Conservation (phyloP, 2,329 filamentous ascomycete species). For the Fusarium domesticum region DNA sequence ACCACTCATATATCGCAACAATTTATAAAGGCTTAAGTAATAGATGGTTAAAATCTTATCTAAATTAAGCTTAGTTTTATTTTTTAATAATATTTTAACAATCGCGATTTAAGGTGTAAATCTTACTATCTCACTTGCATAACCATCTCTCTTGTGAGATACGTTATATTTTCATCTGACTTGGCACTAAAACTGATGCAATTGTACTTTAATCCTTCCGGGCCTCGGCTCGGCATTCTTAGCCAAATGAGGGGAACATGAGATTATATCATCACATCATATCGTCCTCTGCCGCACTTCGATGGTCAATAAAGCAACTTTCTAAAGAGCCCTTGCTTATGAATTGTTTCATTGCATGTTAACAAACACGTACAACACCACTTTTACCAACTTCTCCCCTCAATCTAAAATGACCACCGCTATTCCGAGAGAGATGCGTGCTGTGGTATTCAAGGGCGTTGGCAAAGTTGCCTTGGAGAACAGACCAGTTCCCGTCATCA, state of each 20-base stretch:
- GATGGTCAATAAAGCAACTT: too few relatives aligned
- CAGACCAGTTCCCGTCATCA: constrained; percentile 68
- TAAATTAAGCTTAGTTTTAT: too few relatives aligned
- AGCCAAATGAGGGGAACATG: not conserved
- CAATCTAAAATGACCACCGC: constrained; percentile 20
- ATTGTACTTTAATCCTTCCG: not conserved
- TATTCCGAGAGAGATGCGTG: constrained; percentile 64
- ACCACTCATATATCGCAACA: too few relatives aligned
- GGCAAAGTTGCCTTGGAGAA: constrained; percentile 72
- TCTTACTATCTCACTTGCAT: too few relatives aligned
- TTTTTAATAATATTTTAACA: too few relatives aligned
- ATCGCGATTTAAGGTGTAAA: too few relatives aligned
- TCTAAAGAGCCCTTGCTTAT: too few relatives aligned
- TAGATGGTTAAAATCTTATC: too few relatives aligned
- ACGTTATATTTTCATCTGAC: too few relatives aligned
- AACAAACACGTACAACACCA: not conserved
- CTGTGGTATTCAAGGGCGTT: constrained; percentile 79
- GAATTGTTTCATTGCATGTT: not conserved
- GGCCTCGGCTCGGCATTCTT: not conserved
- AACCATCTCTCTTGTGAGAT: too few relatives aligned
- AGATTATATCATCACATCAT: not conserved
- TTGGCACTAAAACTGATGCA: not conserved
- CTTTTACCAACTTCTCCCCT: not conserved
- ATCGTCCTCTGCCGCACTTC: not conserved
- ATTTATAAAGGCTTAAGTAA: too few relatives aligned